Conservation (phyloP, 116 monocot species). For the Papilionanthe hybrid region DNA sequence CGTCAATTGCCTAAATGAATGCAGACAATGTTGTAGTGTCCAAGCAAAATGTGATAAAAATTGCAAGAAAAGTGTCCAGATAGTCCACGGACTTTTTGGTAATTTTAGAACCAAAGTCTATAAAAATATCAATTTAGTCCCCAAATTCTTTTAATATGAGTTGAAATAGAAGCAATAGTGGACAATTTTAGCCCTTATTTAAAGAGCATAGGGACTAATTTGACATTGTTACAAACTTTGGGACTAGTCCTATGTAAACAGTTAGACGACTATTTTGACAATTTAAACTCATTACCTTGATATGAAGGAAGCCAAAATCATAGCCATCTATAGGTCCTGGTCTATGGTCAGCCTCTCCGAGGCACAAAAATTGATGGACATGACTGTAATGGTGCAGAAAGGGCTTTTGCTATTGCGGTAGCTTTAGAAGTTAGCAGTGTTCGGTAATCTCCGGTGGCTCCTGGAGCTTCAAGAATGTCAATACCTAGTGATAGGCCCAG, state of each 20-base stretch:
- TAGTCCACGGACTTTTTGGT: too few relatives aligned
- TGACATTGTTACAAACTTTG: too few relatives aligned
- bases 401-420: constrained; percentile 72
- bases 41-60: background rate
- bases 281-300: constrained; percentile 45
- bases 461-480: constrained; percentile 95
- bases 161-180: too few relatives aligned
- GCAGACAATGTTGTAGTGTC: background rate
- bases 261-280: too few relatives aligned
- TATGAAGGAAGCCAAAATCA: constrained; percentile 94
- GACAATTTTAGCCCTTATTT: too few relatives aligned
- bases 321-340: constrained; percentile 60
- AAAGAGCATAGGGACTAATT: too few relatives aligned
- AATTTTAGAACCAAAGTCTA: too few relatives aligned
- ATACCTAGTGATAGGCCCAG: constrained; percentile 86
- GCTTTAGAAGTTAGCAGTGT: constrained; percentile 88
- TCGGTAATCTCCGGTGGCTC: constrained; percentile 94
- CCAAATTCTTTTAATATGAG: too few relatives aligned
- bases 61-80: too few relatives aligned
- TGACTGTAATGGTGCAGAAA: constrained; percentile 68
- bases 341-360: constrained; percentile 69
- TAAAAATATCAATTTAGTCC: too few relatives aligned
- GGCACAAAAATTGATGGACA: constrained; percentile 78
- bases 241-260: too few relatives aligned
- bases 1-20: constrained; percentile 73